Evolutionary conservation across 306 rosid species (phyloP), one percentile per base, ranked within the genome.

Genomic region (Canavalia gladiata): DNA sequence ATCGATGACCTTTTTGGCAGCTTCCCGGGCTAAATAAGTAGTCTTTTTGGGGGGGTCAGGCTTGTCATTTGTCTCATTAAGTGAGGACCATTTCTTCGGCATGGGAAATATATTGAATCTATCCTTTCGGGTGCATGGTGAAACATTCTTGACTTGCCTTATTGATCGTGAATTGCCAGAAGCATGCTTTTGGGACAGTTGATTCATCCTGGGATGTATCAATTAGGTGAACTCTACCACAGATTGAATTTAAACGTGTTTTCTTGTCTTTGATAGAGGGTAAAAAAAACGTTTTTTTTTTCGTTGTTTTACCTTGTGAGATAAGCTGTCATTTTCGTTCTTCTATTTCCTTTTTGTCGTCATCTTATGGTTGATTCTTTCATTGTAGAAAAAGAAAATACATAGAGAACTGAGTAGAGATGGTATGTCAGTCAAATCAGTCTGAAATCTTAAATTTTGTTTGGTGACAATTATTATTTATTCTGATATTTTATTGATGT

Each of bases 161-260:
- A 25, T 59, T 72, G 82, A 70, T 45, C 41, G 64, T 67, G 57
- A 58, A 64, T 33, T 34, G 49, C 42, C 56, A 58, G 78, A 81
- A 66, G 72, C 76, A 49, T 59, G 70, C 74, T 75, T 68, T 58
- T 42, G 62, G 81, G 66, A 56, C 58, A 72, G 39, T 68, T 85
- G 66, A 68, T 79, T 82, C 86, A 81, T 73, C 57, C 51, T 75
- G 76, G 41, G 85, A 88, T 72, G 84, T 77, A 80, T 85, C 86
- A 64, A 55, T 82, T 80, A 72, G 83, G 78, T 79, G 84, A 84
- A 77, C 67, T 84, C 76, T 80, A 76, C 79, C 67, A 42, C 79
- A 81, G 62, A 47, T 70, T 76, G 72, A 74, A 81, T 78, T 71
- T 46, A 60, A 46, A 42, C 57, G 34, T 57, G 50, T 67, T 55